These are phyloP conservation scores for Diaporthe sp. DNA, from an alignment of 2,329 filamentous ascomycete species.

Conservation along the genomic window DNA sequence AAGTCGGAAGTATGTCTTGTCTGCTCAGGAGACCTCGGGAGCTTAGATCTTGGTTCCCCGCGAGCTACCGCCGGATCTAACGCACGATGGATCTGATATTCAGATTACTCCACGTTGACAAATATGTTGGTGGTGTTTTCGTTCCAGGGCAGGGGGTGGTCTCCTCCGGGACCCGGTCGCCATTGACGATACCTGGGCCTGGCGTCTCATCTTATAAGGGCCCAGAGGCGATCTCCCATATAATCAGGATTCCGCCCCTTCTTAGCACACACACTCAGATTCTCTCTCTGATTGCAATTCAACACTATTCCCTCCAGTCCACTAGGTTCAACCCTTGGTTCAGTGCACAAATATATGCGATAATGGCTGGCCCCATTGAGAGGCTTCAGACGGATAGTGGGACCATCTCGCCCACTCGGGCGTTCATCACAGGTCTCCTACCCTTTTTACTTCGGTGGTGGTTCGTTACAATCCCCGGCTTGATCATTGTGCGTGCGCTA, in stretches of 20 bases:
- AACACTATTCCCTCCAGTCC: neutral
- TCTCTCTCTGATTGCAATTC: neutral
- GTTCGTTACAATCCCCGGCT: slow-evolving; percentile 46
- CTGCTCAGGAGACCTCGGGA: slow-evolving; percentile 19
- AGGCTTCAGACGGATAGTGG: slow-evolving; percentile 46
- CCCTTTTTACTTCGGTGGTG: slow-evolving; percentile 49
- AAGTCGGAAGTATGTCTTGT: neutral
- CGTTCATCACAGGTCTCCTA: slow-evolving; percentile 44
- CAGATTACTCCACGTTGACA: slow-evolving; percentile 34
- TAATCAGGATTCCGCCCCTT: neutral
- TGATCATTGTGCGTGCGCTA: slow-evolving; percentile 48
- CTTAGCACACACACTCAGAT: rapidly evolving
- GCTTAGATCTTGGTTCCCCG: slow-evolving; percentile 20
- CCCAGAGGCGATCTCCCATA: neutral
- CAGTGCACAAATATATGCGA: neutral
- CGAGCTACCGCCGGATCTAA: slow-evolving; percentile 10
- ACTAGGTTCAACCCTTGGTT: slow-evolving; percentile 33
- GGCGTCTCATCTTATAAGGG: slow-evolving; percentile 20
- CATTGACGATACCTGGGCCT: neutral
- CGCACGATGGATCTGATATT: slow-evolving; percentile 22
- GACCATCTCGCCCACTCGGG: slow-evolving; percentile 45
- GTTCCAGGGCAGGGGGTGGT: slow-evolving; percentile 3
- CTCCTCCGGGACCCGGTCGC: neutral
- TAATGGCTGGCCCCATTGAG: slow-evolving; percentile 47
- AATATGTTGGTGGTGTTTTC: slow-evolving; percentile 22